Evolutionary conservation across 768 basidiomycete species (phyloP).

Genomic region (Lactarius tabidus): DNA sequence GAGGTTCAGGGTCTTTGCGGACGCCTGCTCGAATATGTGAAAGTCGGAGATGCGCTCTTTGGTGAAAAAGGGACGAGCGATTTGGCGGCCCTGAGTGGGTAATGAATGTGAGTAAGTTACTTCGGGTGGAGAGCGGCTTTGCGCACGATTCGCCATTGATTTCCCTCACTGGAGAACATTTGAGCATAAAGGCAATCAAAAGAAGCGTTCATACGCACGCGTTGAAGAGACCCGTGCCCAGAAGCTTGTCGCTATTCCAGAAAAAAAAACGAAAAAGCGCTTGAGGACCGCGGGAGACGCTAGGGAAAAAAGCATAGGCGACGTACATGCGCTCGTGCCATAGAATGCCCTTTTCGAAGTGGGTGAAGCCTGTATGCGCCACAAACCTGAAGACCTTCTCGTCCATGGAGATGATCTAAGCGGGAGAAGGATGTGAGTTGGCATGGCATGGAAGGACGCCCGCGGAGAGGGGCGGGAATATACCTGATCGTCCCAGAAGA

Average conservation of each 20-base stretch:
- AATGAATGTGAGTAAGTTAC: background rate
- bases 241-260: slow-evolving; percentile 28
- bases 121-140: slow-evolving; percentile 5
- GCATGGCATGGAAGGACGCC: background rate
- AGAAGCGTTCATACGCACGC: slow-evolving; percentile 35
- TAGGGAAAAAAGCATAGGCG: too few relatives aligned
- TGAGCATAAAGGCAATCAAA: slow-evolving; percentile 21
- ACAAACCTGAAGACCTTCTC: slow-evolving; percentile 22
- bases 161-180: slow-evolving; percentile 15
- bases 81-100: slow-evolving; percentile 28
- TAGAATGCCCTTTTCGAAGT: slow-evolving; percentile 25
- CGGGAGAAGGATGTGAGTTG: background rate
- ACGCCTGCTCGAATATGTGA: slow-evolving; percentile 34
- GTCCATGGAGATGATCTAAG: slow-evolving; percentile 25
- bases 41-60: slow-evolving; percentile 36
- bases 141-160: slow-evolving; percentile 23
- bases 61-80: slow-evolving; percentile 38
- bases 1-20: slow-evolving; percentile 28
- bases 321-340: slow-evolving; percentile 27
- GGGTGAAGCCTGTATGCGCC: slow-evolving; percentile 22
- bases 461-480: slow-evolving; percentile 2
- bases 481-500: slow-evolving; percentile 35
- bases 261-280: slow-evolving; percentile 1
- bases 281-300: background rate
- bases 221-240: slow-evolving; percentile 56